Conservation (phyloP, 345 rosid species). For the Eucalyptus tenuipes region DNA sequence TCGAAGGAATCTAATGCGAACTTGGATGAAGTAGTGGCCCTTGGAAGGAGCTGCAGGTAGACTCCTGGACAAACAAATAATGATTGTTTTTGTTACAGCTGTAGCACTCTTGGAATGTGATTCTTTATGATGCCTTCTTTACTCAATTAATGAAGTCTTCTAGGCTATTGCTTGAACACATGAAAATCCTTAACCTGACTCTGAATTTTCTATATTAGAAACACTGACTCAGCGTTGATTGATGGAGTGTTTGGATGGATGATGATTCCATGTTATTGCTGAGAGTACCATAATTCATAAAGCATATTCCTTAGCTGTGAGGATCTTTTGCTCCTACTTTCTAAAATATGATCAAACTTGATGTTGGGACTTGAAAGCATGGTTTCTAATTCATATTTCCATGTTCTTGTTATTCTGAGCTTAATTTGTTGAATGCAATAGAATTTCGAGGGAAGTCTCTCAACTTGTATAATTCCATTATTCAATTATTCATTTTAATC, state of each 20-base stretch:
- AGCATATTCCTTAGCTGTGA: too few relatives aligned
- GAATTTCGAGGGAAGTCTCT: neutral
- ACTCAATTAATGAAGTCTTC: neutral
- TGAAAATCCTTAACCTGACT: neutral
- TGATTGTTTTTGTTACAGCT: neutral
- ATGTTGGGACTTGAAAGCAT: neutral
- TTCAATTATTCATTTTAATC: neutral
- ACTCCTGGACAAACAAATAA: neutral
- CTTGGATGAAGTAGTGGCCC: slow-evolving; percentile 87
- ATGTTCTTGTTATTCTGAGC: neutral
- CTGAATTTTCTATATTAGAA: neutral
- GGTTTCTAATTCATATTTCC: neutral
- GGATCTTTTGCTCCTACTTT: neutral
- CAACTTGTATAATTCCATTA: neutral
- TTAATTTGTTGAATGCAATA: neutral
- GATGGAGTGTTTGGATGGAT: neutral
- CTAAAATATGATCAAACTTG: neutral
- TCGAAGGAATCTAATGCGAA: slow-evolving; percentile 74
- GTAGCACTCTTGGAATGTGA: too few relatives aligned
- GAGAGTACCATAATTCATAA: too few relatives aligned
- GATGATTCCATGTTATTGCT: neutral
- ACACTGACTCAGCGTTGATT: neutral
- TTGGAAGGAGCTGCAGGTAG: slow-evolving; percentile 81
- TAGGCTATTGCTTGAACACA: neutral
- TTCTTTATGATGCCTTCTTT: neutral